phyloP scores from a whole-genome alignment of 2,329 filamentous ascomycete species.

The Scopulariopsis brevicaulis region DNA sequence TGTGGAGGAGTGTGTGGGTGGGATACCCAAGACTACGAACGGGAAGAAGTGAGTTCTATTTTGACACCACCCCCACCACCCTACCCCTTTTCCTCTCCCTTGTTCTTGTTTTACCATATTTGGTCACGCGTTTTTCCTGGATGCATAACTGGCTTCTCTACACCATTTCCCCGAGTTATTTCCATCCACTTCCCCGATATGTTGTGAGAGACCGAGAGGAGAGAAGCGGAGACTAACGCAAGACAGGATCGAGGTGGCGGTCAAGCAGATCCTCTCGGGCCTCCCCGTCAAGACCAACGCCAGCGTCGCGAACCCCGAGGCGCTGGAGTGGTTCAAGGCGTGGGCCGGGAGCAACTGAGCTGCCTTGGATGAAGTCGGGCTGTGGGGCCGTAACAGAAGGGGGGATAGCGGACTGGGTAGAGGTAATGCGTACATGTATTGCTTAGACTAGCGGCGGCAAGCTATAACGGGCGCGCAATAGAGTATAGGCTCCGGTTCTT shows the following conservation, averaged over 20 bases:
- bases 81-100: background rate
- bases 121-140: too few species aligned
- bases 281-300: slow-evolving; percentile 79
- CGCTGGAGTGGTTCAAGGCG: slow-evolving; percentile 74
- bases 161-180: too few species aligned
- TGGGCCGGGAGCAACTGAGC: slow-evolving; percentile 52
- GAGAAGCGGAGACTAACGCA: slow-evolving; percentile 2
- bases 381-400: background rate
- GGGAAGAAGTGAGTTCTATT: slow-evolving; percentile 70
- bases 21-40: slow-evolving; percentile 86
- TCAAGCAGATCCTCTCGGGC: slow-evolving; percentile 91
- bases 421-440: too few species aligned
- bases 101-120: background rate
- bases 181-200: too few species aligned
- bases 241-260: slow-evolving; percentile 74
- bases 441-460: too few species aligned
- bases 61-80: slow-evolving; percentile 10
- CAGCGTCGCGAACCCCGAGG: slow-evolving; percentile 84
- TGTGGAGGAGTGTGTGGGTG: slow-evolving; percentile 64
- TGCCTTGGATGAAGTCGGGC: too few species aligned
- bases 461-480: too few species aligned
- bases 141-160: too few species aligned
- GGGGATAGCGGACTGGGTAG: background rate
- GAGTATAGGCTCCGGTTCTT: too few species aligned
- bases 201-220: too few species aligned